Base-by-base conservation (phyloP, 2,329 filamentous ascomycete species). In the Hypoxylon sp. region DNA sequence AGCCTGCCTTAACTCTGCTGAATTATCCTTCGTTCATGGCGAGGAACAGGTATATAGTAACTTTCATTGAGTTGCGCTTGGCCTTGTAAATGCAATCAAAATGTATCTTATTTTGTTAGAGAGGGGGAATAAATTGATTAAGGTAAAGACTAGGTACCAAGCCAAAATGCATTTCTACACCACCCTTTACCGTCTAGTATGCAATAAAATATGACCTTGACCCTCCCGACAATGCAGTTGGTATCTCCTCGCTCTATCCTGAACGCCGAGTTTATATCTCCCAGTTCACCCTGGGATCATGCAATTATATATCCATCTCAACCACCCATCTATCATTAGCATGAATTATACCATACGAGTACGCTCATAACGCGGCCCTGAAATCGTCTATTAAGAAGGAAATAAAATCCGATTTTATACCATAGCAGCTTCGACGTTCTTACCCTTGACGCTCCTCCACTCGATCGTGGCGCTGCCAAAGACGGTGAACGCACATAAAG, bases 401-500 rank as follows among this genome's bases (percentile, higher is more conserved):
- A 25, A 21, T 11, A 14, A 28, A 10, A 25, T 19, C 5, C 11
- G 11, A n/a, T 21, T 43, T 43, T 60, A 62, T 17, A 70, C 71
- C 10, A 71, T 21, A 38, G 58, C 69, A 5, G 60, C 41, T 55
- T 78, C 75, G 6, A 81, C 68, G 50, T 85, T 85, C 78, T 85
- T 87, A 3, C 85, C 85, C 74, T 87, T 88, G 21, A 89, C 83
- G 63, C 83, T 87, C 80, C 83, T 85, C 84, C 84, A 86, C 74
- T 87, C 85, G 56, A 85, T 80, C 6, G 81, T 76, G 11, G 80
- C 72, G 1, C 80, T 76, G 1, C 83, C 82, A 19, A 83, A 45
- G 46, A 85, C 80, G 0, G 82, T 79, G 5, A 85, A 71, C 6
- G 81, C 79, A 0, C 81, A 82, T 10, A 85, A 75, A 0, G 82